Percentiles rank a stretch among this genome's conserved stretches.
Evolutionary conservation across 2,329 filamentous ascomycete genomes (phyloP).

Genomic region (Calonectria pauciramosa): DNA sequence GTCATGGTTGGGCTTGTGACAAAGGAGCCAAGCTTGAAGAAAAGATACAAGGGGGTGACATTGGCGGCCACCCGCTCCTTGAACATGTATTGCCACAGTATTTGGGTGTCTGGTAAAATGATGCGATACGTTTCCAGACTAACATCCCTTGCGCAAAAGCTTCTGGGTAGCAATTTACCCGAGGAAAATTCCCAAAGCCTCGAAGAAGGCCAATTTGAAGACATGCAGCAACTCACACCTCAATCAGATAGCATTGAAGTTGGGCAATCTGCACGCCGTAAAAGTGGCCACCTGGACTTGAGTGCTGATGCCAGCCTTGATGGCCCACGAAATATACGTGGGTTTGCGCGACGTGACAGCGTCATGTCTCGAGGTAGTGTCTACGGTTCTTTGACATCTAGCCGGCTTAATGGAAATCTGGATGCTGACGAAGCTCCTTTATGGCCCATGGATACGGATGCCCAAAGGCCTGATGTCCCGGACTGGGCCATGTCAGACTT

Average conservation of each 20-base stretch:
- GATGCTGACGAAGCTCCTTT: neutral
- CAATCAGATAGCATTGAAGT: constrained; percentile 3
- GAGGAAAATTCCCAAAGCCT: neutral
- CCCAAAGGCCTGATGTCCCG: constrained; percentile 8
- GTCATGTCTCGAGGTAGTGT: neutral
- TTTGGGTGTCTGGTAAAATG: constrained; percentile 38
- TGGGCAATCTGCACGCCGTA: neutral
- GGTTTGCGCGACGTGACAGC: neutral
- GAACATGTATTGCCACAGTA: constrained; percentile 33
- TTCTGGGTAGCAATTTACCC: neutral
- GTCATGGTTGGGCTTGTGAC: constrained; percentile 35
- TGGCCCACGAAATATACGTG: neutral
- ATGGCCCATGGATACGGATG: neutral
- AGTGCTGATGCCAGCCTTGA: neutral
- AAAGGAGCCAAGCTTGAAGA: constrained; percentile 28
- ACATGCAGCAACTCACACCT: constrained; percentile 10
- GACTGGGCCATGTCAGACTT: constrained; percentile 37
- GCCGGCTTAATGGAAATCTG: neutral
- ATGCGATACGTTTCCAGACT: constrained; percentile 33
- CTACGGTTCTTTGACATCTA: neutral
- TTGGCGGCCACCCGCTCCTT: constrained; percentile 28
- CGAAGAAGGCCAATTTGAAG: neutral
- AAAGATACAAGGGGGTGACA: constrained; percentile 22
- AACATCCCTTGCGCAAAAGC: constrained; percentile 18
- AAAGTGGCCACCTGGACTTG: neutral